These are phyloP conservation scores for Phytophthora cryptogea DNA, from an alignment of 352 stramenopile genomes.

Conservation along the genomic window DNA sequence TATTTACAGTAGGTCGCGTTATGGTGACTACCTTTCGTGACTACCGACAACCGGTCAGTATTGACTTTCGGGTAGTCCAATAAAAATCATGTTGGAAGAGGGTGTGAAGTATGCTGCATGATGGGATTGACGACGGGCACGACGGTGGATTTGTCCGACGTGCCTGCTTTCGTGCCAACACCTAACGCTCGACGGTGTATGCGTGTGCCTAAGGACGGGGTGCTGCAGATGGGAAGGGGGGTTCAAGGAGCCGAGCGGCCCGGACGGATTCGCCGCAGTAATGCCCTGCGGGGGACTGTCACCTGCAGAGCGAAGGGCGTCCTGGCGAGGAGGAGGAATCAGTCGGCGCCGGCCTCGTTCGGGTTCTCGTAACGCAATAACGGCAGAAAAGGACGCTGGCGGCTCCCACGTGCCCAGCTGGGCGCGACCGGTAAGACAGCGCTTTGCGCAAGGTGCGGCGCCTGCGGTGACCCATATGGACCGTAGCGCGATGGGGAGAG, in stretches of 20 bases:
- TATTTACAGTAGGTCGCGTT: no score
- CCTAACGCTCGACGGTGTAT: background rate
- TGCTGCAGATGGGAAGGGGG: constrained; percentile 16
- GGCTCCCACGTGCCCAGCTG: constrained; percentile 7
- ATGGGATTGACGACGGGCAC: constrained; percentile 4
- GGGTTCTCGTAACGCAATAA: constrained; percentile 15
- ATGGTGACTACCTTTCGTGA: no score
- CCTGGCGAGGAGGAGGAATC: constrained; percentile 3
- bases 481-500: constrained; percentile 15
- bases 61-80: background rate
- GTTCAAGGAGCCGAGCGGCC: background rate
- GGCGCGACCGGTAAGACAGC: constrained; percentile 12
- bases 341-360: constrained; percentile 13
- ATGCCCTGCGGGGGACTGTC: constrained; percentile 6
- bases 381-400: constrained; percentile 18
- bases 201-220: constrained; percentile 5
- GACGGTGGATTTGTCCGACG: constrained; percentile 18
- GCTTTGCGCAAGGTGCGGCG: background rate
- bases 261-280: constrained; percentile 12
- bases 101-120: background rate
- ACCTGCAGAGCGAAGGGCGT: constrained; percentile 4
- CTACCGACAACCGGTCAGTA: no score
- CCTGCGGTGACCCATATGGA: constrained; percentile 3
- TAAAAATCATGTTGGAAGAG: constrained; percentile 11
- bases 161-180: background rate